phyloP scores from a whole-genome alignment of 495 filamentous ascomycete species.

The Elasticomyces elasticus region DNA sequence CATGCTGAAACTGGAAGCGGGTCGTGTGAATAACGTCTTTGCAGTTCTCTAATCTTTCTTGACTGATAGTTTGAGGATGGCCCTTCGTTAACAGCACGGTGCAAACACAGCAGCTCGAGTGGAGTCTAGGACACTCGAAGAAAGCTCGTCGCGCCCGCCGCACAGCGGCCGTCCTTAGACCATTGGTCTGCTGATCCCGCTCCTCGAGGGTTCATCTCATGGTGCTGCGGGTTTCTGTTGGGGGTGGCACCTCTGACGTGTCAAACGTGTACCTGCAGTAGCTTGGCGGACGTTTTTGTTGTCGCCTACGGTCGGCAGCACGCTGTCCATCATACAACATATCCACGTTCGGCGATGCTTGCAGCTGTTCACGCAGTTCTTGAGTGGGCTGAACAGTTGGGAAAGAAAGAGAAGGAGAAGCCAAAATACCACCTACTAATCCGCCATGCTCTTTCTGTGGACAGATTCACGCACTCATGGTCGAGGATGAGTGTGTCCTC shows the following conservation, averaged over 20 bases:
- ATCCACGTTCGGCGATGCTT: no score
- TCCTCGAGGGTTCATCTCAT: background rate
- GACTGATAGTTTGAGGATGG: background rate
- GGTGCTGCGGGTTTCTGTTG: background rate
- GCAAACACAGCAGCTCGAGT: background rate
- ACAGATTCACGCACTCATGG: no score
- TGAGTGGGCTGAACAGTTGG: no score
- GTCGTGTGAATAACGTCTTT: background rate
- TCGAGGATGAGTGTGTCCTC: no score
- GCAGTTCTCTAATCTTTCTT: background rate
- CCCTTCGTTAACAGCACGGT: background rate
- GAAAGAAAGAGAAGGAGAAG: no score
- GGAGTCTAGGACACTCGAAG: conserved; percentile 5
- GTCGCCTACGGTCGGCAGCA: no score
- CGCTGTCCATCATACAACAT: no score
- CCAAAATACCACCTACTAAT: no score
- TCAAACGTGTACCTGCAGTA: background rate
- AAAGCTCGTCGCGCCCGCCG: background rate
- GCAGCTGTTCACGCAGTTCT: no score
- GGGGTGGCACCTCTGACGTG: conserved; percentile 2
- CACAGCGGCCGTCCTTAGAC: conserved; percentile 5
- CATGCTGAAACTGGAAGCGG: conserved; percentile 1
- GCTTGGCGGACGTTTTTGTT: no score
- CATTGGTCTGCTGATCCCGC: background rate
- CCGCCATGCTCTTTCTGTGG: no score